Conservation (phyloP, 176 grass and related monocot species). For the Musa troglodytarum region DNA sequence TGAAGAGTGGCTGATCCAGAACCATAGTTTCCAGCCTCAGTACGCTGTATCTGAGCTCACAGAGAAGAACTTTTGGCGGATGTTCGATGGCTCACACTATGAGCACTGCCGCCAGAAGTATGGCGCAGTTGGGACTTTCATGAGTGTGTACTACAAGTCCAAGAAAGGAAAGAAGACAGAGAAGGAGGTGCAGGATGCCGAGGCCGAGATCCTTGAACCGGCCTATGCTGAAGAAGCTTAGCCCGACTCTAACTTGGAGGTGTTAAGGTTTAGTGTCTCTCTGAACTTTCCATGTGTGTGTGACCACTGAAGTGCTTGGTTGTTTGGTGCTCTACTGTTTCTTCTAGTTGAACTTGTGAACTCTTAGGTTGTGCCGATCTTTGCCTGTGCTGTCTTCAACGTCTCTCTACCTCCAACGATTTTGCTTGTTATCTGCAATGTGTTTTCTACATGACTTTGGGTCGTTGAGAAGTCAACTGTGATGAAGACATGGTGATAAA, state of each 20-base stretch:
- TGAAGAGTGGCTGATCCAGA: constrained; percentile 89
- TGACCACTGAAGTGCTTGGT: background rate
- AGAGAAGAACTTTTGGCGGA: constrained; percentile 98
- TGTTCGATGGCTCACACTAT: constrained; percentile 86
- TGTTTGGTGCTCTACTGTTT: background rate
- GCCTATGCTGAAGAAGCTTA: constrained; percentile 41
- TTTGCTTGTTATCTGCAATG: no score
- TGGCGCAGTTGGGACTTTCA: constrained; percentile 69
- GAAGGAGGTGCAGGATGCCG: constrained; percentile 98
- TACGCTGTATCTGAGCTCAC: constrained; percentile 80
- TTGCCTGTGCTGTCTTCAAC: background rate
- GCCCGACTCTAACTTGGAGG: background rate
- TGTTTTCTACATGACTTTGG: no score
- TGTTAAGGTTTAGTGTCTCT: background rate
- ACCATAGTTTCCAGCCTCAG: constrained; percentile 96
- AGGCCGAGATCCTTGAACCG: constrained; percentile 75
- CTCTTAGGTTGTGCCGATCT: background rate
- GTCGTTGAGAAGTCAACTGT: no score
- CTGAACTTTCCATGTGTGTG: background rate
- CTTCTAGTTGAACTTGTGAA: background rate
- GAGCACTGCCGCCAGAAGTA: constrained; percentile 79
- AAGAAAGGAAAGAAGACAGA: constrained; percentile 99
- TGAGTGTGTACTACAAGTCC: constrained; percentile 94
- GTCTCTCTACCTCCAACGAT: background rate
- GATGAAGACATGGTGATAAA: no score